A percentile compares a stretch with the other conserved stretches of the same genome.
These are phyloP conservation scores for Anthostomella pinea DNA, from an alignment of 2,329 filamentous ascomycete genomes.

Conservation along the genomic window DNA sequence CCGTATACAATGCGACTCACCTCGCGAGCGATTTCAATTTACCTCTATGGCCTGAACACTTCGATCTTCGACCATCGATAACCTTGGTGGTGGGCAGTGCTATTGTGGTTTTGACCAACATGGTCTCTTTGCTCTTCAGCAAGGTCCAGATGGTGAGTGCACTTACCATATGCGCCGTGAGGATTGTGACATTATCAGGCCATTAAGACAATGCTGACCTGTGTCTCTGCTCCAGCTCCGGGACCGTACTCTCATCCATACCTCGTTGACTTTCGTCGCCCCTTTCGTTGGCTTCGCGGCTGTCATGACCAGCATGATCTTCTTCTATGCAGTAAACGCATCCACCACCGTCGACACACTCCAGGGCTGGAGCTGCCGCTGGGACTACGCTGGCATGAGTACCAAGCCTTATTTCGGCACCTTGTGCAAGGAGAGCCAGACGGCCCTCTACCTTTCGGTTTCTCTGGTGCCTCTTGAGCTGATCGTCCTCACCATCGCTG, in stretches of 20 bases:
- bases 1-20: slow-evolving; percentile 54
- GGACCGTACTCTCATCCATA: slow-evolving; percentile 33
- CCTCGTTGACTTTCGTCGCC: slow-evolving; percentile 36
- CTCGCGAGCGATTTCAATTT: slow-evolving; percentile 46
- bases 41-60: slow-evolving; percentile 55
- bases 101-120: slow-evolving; percentile 48
- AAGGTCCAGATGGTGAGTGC: slow-evolving; percentile 49
- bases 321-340: slow-evolving; percentile 57
- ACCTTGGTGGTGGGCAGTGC: slow-evolving; percentile 52
- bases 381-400: slow-evolving; percentile 51
- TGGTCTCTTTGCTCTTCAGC: slow-evolving; percentile 46
- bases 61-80: slow-evolving; percentile 55
- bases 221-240: slow-evolving; percentile 35
- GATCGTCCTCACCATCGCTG: slow-evolving; percentile 44
- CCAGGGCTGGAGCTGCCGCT: slow-evolving; percentile 62
- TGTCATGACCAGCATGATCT: slow-evolving; percentile 50
- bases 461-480: slow-evolving; percentile 57
- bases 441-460: slow-evolving; percentile 52
- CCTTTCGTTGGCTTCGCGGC: slow-evolving; percentile 44
- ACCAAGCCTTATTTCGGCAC: slow-evolving; percentile 53
- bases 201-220: too few species aligned
- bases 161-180: too few species aligned
- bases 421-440: slow-evolving; percentile 55
- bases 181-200: too few species aligned
- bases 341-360: slow-evolving; percentile 53